Conservation (phyloP, 805 yeast genomes). For the Limtongozyma cylindracea region DNA sequence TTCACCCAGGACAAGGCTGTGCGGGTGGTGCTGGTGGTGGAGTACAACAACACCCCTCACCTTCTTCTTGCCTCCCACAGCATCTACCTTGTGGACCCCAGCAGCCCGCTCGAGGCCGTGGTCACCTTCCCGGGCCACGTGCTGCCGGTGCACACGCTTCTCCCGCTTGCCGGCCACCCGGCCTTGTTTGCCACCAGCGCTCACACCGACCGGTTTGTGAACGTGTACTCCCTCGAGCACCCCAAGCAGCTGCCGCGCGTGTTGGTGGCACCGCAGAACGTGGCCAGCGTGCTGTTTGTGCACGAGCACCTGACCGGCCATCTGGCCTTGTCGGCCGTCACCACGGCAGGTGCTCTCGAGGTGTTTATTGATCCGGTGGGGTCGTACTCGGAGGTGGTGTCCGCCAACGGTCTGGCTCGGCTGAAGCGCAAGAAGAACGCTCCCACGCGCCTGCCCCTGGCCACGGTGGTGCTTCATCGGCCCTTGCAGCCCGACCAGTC, state of each 20-base stretch:
- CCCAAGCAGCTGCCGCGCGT: constrained; percentile 19
- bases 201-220: constrained; percentile 57
- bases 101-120: constrained; percentile 9
- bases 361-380: constrained; percentile 33
- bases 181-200: constrained; percentile 46
- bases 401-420: constrained; percentile 4
- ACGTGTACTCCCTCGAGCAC: constrained; percentile 27
- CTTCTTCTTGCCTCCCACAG: constrained; percentile 44
- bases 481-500: constrained; percentile 5
- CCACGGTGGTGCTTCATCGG: constrained; percentile 5
- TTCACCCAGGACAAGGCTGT: too few species aligned
- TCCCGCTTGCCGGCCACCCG: constrained; percentile 9
- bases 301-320: constrained; percentile 5
- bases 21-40: constrained; percentile 7
- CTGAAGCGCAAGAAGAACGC: constrained; percentile 7
- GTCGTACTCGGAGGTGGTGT: too few species aligned
- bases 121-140: constrained; percentile 56
- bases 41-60: constrained; percentile 11
- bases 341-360: constrained; percentile 58
- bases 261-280: constrained; percentile 48
- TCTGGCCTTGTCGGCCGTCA: constrained; percentile 23
- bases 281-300: constrained; percentile 17
- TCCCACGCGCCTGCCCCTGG: neutral
- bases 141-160: constrained; percentile 28
- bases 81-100: constrained; percentile 27